Base-by-base conservation (phyloP, 2,329 filamentous ascomycete species). In the Diaporthe sp. region DNA sequence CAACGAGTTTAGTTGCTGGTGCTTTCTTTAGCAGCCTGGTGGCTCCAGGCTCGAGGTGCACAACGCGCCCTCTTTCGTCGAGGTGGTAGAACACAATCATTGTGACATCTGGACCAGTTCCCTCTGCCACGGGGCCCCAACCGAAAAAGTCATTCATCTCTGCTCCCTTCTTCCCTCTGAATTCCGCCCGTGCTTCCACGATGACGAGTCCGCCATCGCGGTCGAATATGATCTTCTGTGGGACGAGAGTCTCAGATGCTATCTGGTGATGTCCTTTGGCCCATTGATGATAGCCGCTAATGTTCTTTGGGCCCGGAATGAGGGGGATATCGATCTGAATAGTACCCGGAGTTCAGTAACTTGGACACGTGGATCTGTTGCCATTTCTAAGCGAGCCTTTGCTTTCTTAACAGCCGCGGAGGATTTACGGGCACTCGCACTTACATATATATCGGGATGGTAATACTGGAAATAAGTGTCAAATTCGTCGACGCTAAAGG, bases 81-180 rank as follows among this genome's bases (percentile, higher is more conserved):
- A 65, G 59, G 59, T 65, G 59, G 59, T 65, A 65, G 42, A 65
- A 65, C 17, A 65, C 59, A 25, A 65, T 65, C 59, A 65, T 65
- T 32, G 10, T 65, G 25, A 65, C 59, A 32, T 50, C 59, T 1
- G 59, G 59, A 8, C 59, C 59, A 35, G 42, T 35, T 35, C 27
- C 59, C 25, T 65, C 59, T n/a, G 42, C 47, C 19, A 65, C 59
- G 1, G 39, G 42, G 27, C 59, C 59, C 59, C 59, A 65, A n/a
- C 59, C 59, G 42, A 65, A 65, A 25, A 65, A 65, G 39, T 65
- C 42, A 5, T 35, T 12, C 59, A 65, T 65, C 19, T 32, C 42
- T 50, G 50, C 59, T 3, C 42, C 59, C 27, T 65, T 50, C 59
- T 65, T 47, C 27, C 59, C 59, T 35, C 59, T 47, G 6, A 65